Percentiles rank a stretch among this genome's conserved stretches.
phyloP scores from a whole-genome alignment of 768 basidiomycete species.

The Mycena amicta region DNA sequence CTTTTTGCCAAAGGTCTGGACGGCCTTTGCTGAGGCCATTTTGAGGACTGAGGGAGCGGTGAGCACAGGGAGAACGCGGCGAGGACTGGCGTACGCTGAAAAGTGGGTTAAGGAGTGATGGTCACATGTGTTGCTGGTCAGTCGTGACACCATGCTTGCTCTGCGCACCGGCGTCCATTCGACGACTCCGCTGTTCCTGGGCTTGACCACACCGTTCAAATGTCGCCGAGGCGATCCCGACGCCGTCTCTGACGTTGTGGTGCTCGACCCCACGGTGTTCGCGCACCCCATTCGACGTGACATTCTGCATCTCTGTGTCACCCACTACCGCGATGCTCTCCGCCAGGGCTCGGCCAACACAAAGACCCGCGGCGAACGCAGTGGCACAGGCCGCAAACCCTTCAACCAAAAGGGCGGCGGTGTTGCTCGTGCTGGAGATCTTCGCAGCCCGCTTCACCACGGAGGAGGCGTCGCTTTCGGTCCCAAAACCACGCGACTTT shows the following conservation, averaged over 20 bases:
- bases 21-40: constrained; percentile 85
- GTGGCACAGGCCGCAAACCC: constrained; percentile 87
- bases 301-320: constrained; percentile 89
- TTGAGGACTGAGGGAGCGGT: constrained; percentile 30
- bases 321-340: constrained; percentile 83
- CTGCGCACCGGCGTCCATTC: constrained; percentile 7
- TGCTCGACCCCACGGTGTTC: constrained; percentile 83
- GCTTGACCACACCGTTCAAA: constrained; percentile 62
- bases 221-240: constrained; percentile 42
- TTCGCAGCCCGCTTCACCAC: constrained; percentile 80
- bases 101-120: background rate
- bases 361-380: constrained; percentile 89
- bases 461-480: constrained; percentile 95
- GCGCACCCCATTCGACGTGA: constrained; percentile 86
- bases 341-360: constrained; percentile 93
- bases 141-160: background rate
- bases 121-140: background rate
- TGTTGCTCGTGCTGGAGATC: constrained; percentile 86
- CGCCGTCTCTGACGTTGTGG: constrained; percentile 51
- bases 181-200: constrained; percentile 45
- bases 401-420: constrained; percentile 92
- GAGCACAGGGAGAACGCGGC: constrained; percentile 1
- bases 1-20: constrained; percentile 99
- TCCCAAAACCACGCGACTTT: constrained; percentile 89
- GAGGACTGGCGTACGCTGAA: background rate